Conservation (phyloP, 2,329 filamentous ascomycete genomes). For the Gaeumannomyces tritici region DNA sequence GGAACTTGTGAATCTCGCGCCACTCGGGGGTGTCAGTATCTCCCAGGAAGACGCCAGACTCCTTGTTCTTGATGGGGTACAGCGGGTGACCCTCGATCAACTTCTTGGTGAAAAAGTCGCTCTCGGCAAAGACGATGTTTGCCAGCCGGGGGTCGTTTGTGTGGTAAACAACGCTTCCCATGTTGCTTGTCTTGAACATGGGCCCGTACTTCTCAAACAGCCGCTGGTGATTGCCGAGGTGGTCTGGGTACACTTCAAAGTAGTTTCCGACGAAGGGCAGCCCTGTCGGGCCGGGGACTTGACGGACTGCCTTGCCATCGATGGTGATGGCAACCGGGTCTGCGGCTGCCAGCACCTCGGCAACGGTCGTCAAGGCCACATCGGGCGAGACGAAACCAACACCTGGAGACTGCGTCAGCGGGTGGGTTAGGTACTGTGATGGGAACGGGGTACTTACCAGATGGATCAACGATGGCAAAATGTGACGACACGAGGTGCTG, state of each 20-base stretch:
- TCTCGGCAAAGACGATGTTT: constrained; percentile 35
- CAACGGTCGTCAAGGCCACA: constrained; percentile 2
- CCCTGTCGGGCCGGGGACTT: constrained; percentile 38
- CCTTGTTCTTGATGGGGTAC: constrained; percentile 27
- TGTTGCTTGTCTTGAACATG: constrained; percentile 39
- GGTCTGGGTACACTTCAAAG: constrained; percentile 46
- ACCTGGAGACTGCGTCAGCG: constrained; percentile 9
- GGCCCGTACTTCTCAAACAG: constrained; percentile 43
- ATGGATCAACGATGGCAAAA: constrained; percentile 31
- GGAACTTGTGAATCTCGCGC: constrained; percentile 48
- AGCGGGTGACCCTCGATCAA: constrained; percentile 41
- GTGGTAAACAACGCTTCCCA: constrained; percentile 38
- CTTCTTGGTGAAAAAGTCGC: constrained; percentile 42
- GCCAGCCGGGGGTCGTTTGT: constrained; percentile 40
- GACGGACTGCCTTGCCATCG: constrained; percentile 36
- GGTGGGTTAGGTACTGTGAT: neutral
- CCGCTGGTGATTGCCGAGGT: constrained; percentile 45
- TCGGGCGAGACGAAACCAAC: constrained; percentile 6
- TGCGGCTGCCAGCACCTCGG: constrained; percentile 12
- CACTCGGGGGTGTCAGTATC: constrained; percentile 43
- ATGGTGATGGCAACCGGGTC: constrained; percentile 32
- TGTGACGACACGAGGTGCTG: constrained; percentile 28
- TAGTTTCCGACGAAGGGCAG: constrained; percentile 42
- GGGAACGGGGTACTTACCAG: constrained; percentile 17
- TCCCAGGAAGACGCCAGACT: constrained; percentile 33